These are phyloP conservation scores for Tarenaya hassleriana DNA, from an alignment of 345 rosid species.

Conservation along the genomic window DNA sequence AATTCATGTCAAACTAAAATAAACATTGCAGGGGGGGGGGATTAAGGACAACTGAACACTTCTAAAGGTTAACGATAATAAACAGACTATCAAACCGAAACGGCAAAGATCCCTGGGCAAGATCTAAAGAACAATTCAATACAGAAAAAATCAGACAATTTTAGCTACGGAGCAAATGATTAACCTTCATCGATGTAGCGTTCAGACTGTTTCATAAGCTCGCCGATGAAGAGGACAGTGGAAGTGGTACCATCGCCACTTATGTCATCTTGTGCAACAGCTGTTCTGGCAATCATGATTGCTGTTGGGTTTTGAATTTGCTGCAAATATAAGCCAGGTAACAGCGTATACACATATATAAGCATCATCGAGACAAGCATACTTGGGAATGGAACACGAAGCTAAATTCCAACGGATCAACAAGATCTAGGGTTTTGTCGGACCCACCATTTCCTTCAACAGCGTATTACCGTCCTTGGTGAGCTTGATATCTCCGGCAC, in stretches of 20 bases:
- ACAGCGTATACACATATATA: conserved; percentile 38
- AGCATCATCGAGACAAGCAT: conserved; percentile 14
- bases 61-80: too few species aligned
- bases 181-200: conserved; percentile 93
- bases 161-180: conserved; percentile 15
- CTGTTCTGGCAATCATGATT: conserved; percentile 97
- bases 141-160: neutral
- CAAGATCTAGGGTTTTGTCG: conserved; percentile 4
- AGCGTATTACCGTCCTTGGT: conserved; percentile 99
- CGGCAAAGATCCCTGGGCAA: too few species aligned
- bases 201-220: conserved; percentile 95
- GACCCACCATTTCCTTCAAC: conserved; percentile 81
- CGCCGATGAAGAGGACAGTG: conserved; percentile 92
- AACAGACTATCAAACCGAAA: too few species aligned
- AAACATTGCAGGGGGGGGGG: too few species aligned
- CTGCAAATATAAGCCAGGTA: conserved; percentile 58
- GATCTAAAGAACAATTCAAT: too few species aligned
- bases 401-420: conserved; percentile 13
- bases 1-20: conserved; percentile 10
- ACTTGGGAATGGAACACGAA: conserved; percentile 2
- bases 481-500: conserved; percentile 94
- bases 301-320: conserved; percentile 99
- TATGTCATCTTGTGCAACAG: conserved; percentile 98
- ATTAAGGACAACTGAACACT: too few species aligned
- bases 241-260: conserved; percentile 99